Evolutionary conservation across 148 eudicot genomes (phyloP), one percentile per base, ranked within the genome.

Genomic region (Euryodendron excelsum): DNA sequence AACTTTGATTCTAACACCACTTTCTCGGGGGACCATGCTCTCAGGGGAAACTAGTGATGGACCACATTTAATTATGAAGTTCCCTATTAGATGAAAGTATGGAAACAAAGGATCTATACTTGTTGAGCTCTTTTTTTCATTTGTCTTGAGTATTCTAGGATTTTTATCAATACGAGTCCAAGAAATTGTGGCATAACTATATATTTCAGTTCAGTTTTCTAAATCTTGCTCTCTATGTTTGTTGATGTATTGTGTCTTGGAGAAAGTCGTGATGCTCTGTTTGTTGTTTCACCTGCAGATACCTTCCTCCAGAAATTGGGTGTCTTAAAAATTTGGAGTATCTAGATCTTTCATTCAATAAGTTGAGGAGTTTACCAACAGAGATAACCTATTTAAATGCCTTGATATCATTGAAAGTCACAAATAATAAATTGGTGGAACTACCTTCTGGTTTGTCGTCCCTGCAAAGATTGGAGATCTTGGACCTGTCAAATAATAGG

Each of bases 241-340:
- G 48, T 61, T 72, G 44, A 78, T 23, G 2, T 61, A 14, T 61
- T 47, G 67, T 3, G n/a, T 58, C 31, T 41, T 60, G 50, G 50
- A 15, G 36, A 73, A 10, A 50, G 20, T 72, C 12, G 48, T 79
- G 68, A 79, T 63, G 4, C 73, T 44, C 25, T 34, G 23, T 34
- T 3, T 52, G 48, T 69, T 44, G 10, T 5, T 75, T 80, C 34
- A 76, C 72, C 74, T 87, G 89, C 93, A 94, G 98, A 87, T 93
- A 89, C 71, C 91, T 96, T 71, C 99, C 99, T 80, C 88, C 97
- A 37, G 99, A 96, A 90, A 96, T 96, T 69, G 92, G 94, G 41
- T 86, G 86, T 72, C 94, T 96, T 76, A 73, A 31, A 78, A 89
- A 83, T 66, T 88, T 96, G 80, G 98, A 96, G 88, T 81, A 82